Percentiles rank a stretch among this genome's conserved stretches.
Evolutionary conservation across 129 eudicot species (phyloP).

Genomic region (Lactuca sativa): DNA sequence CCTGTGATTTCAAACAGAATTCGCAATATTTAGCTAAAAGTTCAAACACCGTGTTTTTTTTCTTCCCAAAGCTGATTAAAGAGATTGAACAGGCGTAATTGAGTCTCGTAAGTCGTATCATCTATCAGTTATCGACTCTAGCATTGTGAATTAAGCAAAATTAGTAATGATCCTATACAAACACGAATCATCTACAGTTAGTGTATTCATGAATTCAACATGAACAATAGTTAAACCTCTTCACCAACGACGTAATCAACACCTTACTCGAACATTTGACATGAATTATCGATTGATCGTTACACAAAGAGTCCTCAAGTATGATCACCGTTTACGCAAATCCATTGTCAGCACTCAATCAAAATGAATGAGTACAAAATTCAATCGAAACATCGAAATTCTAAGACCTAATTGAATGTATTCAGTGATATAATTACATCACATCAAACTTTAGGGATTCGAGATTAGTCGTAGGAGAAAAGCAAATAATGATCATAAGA

Average conservation of each 20-base stretch:
- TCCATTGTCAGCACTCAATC: neutral
- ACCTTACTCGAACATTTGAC: slow-evolving; percentile 11
- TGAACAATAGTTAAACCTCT: slow-evolving; percentile 1
- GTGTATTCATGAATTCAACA: neutral
- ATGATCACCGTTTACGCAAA: slow-evolving; percentile 9
- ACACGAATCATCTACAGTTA: neutral
- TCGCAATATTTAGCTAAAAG: neutral
- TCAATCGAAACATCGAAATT: slow-evolving; percentile 1
- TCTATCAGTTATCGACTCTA: neutral
- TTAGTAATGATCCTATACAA: neutral
- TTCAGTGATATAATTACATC: neutral
- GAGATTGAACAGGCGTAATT: slow-evolving; percentile 11
- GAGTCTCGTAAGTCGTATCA: neutral
- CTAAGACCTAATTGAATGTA: neutral
- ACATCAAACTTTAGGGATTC: slow-evolving; percentile 4
- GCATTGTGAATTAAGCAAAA: neutral
- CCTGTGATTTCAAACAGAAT: neutral
- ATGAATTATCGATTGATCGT: neutral
- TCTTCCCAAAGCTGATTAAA: neutral
- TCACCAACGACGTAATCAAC: slow-evolving; percentile 1
- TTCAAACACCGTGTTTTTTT: neutral
- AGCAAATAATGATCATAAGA: neutral
- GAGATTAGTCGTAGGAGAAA: slow-evolving; percentile 1
- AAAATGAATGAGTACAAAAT: neutral
- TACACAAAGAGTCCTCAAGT: slow-evolving; percentile 6